phyloP scores from a whole-genome alignment of 2,329 filamentous ascomycete species.

The Coniochaeta sp. region DNA sequence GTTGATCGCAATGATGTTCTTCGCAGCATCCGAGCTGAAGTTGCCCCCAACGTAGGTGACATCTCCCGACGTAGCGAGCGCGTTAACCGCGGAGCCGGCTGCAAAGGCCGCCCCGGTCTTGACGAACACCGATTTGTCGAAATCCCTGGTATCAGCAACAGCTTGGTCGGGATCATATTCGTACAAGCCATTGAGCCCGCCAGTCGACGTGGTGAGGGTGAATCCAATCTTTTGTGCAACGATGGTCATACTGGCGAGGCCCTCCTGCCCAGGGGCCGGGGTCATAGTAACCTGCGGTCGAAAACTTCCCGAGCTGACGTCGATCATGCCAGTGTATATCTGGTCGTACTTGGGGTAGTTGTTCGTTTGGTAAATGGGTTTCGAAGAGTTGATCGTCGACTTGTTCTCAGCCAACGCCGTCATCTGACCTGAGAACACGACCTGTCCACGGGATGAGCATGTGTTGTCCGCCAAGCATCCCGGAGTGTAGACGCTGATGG shows the following conservation, averaged over 20 bases:
- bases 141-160: constrained; percentile 51
- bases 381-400: constrained; percentile 45
- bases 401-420: constrained; percentile 36
- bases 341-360: constrained; percentile 95
- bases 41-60: constrained; percentile 75
- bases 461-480: constrained; percentile 77
- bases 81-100: constrained; percentile 59
- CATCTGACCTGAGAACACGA: constrained; percentile 74
- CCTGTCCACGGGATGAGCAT: constrained; percentile 68
- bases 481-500: constrained; percentile 84
- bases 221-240: constrained; percentile 90
- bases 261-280: constrained; percentile 57
- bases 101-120: constrained; percentile 65
- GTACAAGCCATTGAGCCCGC: constrained; percentile 81
- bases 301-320: constrained; percentile 66
- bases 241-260: constrained; percentile 59
- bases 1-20: constrained; percentile 72
- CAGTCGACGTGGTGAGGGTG: constrained; percentile 63
- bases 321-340: constrained; percentile 79
- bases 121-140: constrained; percentile 69
- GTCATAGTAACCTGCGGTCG: constrained; percentile 73
- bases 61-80: constrained; percentile 58
- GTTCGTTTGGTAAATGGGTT: constrained; percentile 75
- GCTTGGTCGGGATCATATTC: constrained; percentile 70
- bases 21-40: constrained; percentile 61